Base-by-base conservation (phyloP, 192 early-diverging fungal species). In the Irineochytrium annulatum region DNA sequence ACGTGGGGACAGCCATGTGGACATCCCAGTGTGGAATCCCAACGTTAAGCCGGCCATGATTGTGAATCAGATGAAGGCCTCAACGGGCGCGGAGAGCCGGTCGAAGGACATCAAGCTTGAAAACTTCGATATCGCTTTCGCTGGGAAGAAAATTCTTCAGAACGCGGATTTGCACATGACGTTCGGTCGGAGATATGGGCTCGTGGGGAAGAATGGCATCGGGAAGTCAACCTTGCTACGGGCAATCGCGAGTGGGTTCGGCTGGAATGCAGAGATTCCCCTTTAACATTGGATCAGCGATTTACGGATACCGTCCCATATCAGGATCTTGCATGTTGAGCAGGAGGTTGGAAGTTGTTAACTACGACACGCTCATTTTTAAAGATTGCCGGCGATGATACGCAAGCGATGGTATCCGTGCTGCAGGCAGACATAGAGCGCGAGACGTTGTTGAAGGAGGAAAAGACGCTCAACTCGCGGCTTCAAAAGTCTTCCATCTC, bases 91-190 rank as follows among this genome's bases (percentile, higher is more conserved):
- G 22, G 86, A 87, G 60, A 84, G 84, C 59, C 85, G 87, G 72
- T 81, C 87, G 65, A 99, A 99, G 80, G 96, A 99, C 62, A 86
- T 99, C 74, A 94, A 93, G 74, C 62, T 95, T 57, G 93, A 95
- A 56, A 89, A 91, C 76, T 97, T 99, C 78, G 96, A 99, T 70
- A 95, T 97, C 44, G 90, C 88, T 37, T 80, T 64, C 69, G 91
- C 91, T 35, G 93, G 94, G 20, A 91, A 92, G 73, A 88, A 88
- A 67, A 99, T 99, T 68, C 76, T 99, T 17, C 90, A 86, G 27
- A 89, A 91, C 63, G 82, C 94, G 55, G 87, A 75, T 59, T 64
- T 99, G 19, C 87, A 82, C 20, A 69, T 99, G 66, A 80, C 84
- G 24, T 90, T 85, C 79, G 94, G 94, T 26, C 86, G 94, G 49